Base-by-base conservation (phyloP, 2,329 filamentous ascomycete species). In the Apiospora malaysiana region DNA sequence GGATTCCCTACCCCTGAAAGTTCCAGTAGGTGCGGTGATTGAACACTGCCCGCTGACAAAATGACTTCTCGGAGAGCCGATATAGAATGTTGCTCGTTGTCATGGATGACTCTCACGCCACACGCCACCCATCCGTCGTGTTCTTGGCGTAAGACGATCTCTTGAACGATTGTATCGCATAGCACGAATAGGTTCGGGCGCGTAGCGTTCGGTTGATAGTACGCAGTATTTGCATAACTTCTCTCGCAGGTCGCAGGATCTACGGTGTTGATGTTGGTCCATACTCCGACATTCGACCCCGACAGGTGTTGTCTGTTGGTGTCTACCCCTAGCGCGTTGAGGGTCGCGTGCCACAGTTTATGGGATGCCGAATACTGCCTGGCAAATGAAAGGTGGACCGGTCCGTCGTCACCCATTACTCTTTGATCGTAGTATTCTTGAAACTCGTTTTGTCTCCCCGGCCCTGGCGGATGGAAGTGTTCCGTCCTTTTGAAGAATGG, bases 11-110 rank as follows among this genome's bases (percentile, higher is more conserved):
- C 84, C 0, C 90, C 90, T 0, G 88, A 91, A 1, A 91, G 80
- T 73, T 92, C 89, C n/a, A 88, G 84, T 21, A 89, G 81, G 78
- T 87, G 88, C 6, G 85, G 90, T 12, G 87, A 89, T 76, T 86
- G 85, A 51, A 88, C 81, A 40, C 83, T 86, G 0, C 90, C 90
- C 0, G 88, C 89, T 5, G 86, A 86, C 2, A 92, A 78, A 47
- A 92, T 84, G 14, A 91, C 83, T 74, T 92, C 90, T 68, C 78
- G 73, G 5, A 49, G 59, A 8, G 75, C 81, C 12, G 73, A 82
- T 4, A 82, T 77, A 5, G 76, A 75, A 68, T 81, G 77, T 4
- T 79, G 76, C 9, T 79, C 72, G 2, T 82, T 83, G 7, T 78
- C 76, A 40, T 80, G 76, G 10, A 74, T 79, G 73, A 88, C 85